Conservation (phyloP, 2,329 filamentous ascomycete genomes). For the Cordyceps javanica region DNA sequence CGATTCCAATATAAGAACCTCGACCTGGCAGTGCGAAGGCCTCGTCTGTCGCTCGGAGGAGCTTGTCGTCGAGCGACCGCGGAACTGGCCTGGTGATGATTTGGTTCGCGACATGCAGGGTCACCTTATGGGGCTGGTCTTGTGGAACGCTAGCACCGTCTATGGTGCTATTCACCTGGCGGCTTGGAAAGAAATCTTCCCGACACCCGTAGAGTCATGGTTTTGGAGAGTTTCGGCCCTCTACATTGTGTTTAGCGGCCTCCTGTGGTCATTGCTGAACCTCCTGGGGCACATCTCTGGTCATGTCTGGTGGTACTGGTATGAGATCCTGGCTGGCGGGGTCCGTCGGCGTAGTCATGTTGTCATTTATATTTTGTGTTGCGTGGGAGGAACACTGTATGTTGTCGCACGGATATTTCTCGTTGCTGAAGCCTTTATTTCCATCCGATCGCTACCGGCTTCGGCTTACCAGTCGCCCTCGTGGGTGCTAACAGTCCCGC, state of each 20-base stretch:
- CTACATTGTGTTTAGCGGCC: constrained; percentile 11
- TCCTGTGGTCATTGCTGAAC: constrained; percentile 10
- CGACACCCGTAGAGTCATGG: constrained; percentile 6
- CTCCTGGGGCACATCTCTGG: constrained; percentile 7
- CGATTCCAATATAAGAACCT: not conserved
- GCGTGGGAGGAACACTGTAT: constrained; percentile 7
- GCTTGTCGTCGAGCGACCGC: constrained; percentile 8
- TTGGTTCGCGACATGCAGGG: not conserved
- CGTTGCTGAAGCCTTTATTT: constrained; percentile 10
- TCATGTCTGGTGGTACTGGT: constrained; percentile 10
- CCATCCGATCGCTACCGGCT: constrained; percentile 8
- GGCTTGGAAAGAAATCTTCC: not conserved
- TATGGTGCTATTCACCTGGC: constrained; percentile 1
- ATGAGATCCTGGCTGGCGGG: constrained; percentile 9
- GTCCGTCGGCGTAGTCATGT: constrained; percentile 4
- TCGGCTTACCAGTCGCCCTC: constrained; percentile 7
- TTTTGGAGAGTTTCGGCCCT: constrained; percentile 6
- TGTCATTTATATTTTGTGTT: constrained; percentile 1
- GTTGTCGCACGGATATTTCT: constrained; percentile 5
- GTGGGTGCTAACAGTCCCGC: not conserved
- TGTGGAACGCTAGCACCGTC: not conserved
- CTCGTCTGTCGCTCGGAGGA: constrained; percentile 10
- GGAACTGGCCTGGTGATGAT: constrained; percentile 13
- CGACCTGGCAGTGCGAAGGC: not conserved
- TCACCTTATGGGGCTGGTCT: not conserved